These are phyloP conservation scores for Lagenaria siceraria DNA, from an alignment of 306 rosid genomes.

Conservation along the genomic window DNA sequence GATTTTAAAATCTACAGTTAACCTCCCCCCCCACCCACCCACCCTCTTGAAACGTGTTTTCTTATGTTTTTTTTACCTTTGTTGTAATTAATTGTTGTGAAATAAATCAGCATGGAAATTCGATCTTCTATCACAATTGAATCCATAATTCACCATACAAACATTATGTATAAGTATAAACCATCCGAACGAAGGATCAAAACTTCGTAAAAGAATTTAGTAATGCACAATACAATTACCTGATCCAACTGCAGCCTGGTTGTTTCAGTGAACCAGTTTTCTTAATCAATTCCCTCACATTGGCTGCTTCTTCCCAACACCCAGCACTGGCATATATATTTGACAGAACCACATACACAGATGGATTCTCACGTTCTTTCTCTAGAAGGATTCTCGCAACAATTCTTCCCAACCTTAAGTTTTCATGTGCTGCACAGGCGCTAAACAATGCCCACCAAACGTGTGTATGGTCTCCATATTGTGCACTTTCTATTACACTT, in stretches of 20 bases:
- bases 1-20: neutral
- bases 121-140: neutral
- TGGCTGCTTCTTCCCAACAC: constrained; percentile 5
- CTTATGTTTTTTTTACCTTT: neutral
- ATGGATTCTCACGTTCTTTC: constrained; percentile 30
- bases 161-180: neutral
- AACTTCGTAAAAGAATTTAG: neutral
- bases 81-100: neutral
- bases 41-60: neutral
- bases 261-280: constrained; percentile 33
- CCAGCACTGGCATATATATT: constrained; percentile 4
- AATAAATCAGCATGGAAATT: neutral
- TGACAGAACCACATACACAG: constrained; percentile 53
- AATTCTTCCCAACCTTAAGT: neutral
- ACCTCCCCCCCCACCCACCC: too few species aligned
- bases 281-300: constrained; percentile 26
- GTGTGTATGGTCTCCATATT: constrained; percentile 39
- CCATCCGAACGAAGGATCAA: neutral
- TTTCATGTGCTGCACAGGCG: constrained; percentile 72
- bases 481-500: constrained; percentile 32
- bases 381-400: neutral
- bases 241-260: constrained; percentile 72
- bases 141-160: neutral
- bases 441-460: constrained; percentile 74
- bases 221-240: neutral